These are phyloP conservation scores for Cucumis sativus DNA, from an alignment of 306 rosid genomes.

Conservation along the genomic window DNA sequence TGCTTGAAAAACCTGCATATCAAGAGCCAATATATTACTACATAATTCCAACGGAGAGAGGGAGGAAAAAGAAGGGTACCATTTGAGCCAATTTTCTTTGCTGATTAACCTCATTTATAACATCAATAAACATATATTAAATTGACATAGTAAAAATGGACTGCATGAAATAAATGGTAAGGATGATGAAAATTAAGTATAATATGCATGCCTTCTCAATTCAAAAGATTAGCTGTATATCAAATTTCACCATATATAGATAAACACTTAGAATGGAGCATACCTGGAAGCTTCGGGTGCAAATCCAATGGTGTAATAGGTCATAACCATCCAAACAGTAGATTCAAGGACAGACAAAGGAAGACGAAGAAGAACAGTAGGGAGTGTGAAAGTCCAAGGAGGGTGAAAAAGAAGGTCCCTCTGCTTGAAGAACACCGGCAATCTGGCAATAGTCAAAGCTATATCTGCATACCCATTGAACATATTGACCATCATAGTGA, in stretches of 20 bases:
- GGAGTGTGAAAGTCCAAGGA: conserved; percentile 71
- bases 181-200: no score
- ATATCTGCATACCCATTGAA: conserved; percentile 69
- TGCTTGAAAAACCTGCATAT: conserved; percentile 84
- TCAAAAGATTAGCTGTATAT: no score
- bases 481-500: conserved; percentile 43
- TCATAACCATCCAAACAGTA: conserved; percentile 26
- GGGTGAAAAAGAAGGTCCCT: conserved; percentile 87
- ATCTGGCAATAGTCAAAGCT: conserved; percentile 48
- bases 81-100: background rate
- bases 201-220: no score
- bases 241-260: no score
- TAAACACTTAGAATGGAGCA: background rate
- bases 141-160: no score
- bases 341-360: conserved; percentile 56
- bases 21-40: background rate
- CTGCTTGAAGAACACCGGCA: conserved; percentile 80
- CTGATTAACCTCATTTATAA: no score
- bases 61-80: background rate
- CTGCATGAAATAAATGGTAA: no score
- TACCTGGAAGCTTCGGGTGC: conserved; percentile 42
- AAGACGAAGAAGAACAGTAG: conserved; percentile 38
- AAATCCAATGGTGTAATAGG: conserved; percentile 36
- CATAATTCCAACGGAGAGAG: background rate
- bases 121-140: no score